These are phyloP conservation scores for Kokia cookei DNA, from an alignment of 441 rosid species.

Conservation along the genomic window DNA sequence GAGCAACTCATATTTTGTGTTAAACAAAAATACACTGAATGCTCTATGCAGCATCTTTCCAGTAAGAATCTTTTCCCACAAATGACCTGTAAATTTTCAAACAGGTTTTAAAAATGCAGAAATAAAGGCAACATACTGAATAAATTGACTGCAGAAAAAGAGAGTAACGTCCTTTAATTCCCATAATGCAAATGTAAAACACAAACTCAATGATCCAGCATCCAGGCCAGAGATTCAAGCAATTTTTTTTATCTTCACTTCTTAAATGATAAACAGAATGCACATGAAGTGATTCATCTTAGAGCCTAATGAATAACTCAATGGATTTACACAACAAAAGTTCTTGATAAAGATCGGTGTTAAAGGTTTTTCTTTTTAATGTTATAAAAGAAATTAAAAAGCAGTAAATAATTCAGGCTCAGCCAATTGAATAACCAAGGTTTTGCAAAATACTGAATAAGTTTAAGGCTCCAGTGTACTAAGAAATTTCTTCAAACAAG, in stretches of 20 bases:
- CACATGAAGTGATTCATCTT: not conserved
- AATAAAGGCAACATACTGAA: constrained; percentile 1
- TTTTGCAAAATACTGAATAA: not conserved
- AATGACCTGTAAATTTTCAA: constrained; percentile 59
- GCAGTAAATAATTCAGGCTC: not conserved
- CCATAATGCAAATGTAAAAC: not conserved
- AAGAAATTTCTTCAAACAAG: not conserved
- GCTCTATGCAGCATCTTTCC: constrained; percentile 85
- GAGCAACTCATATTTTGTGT: constrained; percentile 84
- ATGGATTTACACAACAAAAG: not conserved
- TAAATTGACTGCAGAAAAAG: not conserved
- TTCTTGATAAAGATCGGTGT: not conserved
- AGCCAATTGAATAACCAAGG: not conserved
- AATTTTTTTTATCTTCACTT: not conserved
- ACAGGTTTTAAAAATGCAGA: not conserved
- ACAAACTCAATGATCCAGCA: not conserved
- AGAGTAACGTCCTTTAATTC: not conserved
- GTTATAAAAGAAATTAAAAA: not conserved
- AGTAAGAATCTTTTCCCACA: constrained; percentile 92
- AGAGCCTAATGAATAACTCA: not conserved
- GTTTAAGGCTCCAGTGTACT: not conserved
- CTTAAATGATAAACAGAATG: not conserved
- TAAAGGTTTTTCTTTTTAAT: not conserved
- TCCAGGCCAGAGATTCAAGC: not conserved
- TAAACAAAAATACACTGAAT: constrained; percentile 90